Evolutionary conservation across 1,284 basidiomycete genomes (phyloP).

Genomic region (Bjerkandera adusta): DNA sequence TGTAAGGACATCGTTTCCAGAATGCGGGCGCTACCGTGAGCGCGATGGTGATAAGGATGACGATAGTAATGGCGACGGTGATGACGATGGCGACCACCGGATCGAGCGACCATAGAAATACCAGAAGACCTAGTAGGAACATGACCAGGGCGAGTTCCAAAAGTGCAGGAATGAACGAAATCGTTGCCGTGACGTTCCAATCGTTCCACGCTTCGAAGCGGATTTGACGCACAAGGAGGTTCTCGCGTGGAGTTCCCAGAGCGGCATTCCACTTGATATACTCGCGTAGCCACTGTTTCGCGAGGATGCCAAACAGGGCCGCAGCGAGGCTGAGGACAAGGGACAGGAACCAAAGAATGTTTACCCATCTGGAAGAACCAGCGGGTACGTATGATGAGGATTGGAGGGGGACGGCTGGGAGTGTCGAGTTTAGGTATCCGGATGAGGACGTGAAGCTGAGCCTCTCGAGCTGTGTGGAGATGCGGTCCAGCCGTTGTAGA

Average conservation of each 20-base stretch:
- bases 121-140: slow-evolving; percentile 7
- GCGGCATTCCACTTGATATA: slow-evolving; percentile 2
- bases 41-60: slow-evolving; percentile 1
- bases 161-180: slow-evolving; percentile 2
- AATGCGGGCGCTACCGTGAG: neutral
- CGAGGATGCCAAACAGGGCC: slow-evolving; percentile 11
- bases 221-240: slow-evolving; percentile 5
- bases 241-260: neutral
- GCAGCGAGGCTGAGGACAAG: slow-evolving; percentile 8
- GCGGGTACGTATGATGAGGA: neutral
- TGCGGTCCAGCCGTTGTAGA: neutral
- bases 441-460: neutral
- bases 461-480: neutral
- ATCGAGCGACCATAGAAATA: slow-evolving; percentile 4
- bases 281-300: slow-evolving; percentile 11
- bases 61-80: neutral
- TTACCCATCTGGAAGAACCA: slow-evolving; percentile 1
- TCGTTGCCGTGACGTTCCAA: slow-evolving; percentile 6
- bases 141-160: slow-evolving; percentile 4
- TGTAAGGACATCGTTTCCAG: neutral
- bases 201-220: neutral
- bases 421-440: neutral
- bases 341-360: slow-evolving; percentile 16
- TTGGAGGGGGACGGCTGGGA: neutral
- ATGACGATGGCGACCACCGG: neutral